These are phyloP conservation scores for Hypoxylon sp. DNA, from an alignment of 2,329 filamentous ascomycete species.

Conservation along the genomic window DNA sequence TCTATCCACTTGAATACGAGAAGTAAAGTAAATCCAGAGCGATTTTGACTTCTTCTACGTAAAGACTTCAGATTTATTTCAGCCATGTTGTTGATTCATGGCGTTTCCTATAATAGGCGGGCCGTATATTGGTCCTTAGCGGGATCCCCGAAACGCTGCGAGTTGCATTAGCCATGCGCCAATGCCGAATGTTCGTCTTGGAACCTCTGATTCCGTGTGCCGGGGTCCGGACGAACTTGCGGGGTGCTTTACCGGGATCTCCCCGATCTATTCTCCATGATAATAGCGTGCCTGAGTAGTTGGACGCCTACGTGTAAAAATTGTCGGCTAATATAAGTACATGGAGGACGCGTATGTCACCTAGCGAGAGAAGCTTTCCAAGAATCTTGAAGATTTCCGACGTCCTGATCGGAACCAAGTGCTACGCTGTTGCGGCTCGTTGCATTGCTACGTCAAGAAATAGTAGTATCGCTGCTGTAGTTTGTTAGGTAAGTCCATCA, in stretches of 20 bases:
- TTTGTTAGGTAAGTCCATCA: slow-evolving; percentile 4
- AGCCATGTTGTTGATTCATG: not conserved
- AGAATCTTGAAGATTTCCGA: not conserved
- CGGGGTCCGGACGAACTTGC: not conserved
- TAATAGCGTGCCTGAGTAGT: slow-evolving; percentile 1
- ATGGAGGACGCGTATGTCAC: slow-evolving; percentile 25
- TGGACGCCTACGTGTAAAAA: slow-evolving; percentile 20
- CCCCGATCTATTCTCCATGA: not conserved
- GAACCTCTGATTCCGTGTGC: slow-evolving; percentile 18
- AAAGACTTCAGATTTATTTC: too few species aligned
- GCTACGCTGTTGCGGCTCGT: slow-evolving; percentile 24
- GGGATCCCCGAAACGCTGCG: too few species aligned
- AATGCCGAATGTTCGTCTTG: slow-evolving; percentile 14
- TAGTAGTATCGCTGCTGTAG: not conserved
- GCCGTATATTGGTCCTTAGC: too few species aligned
- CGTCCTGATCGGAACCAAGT: slow-evolving; percentile 1
- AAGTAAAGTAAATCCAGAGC: too few species aligned
- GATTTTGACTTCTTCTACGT: too few species aligned
- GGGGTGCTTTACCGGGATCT: not conserved
- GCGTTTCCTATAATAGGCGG: too few species aligned
- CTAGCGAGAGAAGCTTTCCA: not conserved
- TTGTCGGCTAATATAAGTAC: slow-evolving; percentile 34
- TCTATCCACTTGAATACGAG: too few species aligned
- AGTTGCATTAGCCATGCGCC: not conserved
- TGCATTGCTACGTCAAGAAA: not conserved